Base-by-base conservation (phyloP, 805 yeast genomes). In the Nakazawaea populi region DNA sequence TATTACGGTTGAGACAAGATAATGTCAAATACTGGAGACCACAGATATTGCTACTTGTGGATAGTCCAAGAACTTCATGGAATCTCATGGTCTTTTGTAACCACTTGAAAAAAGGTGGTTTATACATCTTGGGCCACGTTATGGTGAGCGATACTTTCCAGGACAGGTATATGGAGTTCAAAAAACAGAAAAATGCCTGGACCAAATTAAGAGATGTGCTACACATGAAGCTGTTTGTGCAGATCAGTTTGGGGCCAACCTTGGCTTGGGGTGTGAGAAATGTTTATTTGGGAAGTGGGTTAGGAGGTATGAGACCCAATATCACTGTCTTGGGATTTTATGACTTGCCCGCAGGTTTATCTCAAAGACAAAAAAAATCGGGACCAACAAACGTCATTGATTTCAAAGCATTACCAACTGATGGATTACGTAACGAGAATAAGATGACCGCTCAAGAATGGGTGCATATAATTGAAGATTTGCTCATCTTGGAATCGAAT, bases 11-110 rank as follows among this genome's bases (percentile, higher is more conserved):
- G 42, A 79, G 89, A 53, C 89, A 89, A 59, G 96, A 94, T 61
- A 95, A 92, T 64, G 97, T 94, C 48, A 94, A 94, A 68, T 94
- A 91, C 64, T 94, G 99, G 99, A 76, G 99, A 58, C 99, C 99
- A 0, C 99, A 94, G 65, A 85, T 94, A 39, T 71, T 94, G 53
- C 68, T 94, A 32, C 70, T 94, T 35, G 92, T 91, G 40, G 98
- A 94, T 60, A 87, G 89, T 58, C 98, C 99, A 0, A 72, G 96
- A 55, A 83, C 96, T 0, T 79, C 91, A 32, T 92, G 97, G 97
- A 88, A 86, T 58, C 71, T 94, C 55, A 91, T 94, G 53, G 83
- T 86, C 11, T 94, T 94, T 60, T 94, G 99, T 69, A 94, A 94
- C 62, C 90, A 90, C 65, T 71, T 94, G 68, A 94, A 94, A 63